Conservation (phyloP, 1,284 basidiomycete genomes). For the Leccinum angustisporum region DNA sequence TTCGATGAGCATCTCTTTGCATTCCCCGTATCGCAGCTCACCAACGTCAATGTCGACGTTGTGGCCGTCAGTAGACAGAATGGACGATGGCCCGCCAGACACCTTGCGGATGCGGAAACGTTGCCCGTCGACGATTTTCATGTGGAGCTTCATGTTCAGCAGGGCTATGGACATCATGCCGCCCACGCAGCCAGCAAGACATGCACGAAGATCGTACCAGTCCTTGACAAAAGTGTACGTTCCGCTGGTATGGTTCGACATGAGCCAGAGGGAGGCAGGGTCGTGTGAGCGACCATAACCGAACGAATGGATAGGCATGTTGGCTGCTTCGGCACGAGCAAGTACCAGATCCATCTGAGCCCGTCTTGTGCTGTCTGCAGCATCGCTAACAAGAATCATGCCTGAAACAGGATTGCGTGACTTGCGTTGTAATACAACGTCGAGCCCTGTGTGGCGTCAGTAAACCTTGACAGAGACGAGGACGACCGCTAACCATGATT, state of each 20-base stretch:
- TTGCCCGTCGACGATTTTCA: conserved; percentile 81
- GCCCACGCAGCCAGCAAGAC: conserved; percentile 88
- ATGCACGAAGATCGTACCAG: conserved; percentile 90
- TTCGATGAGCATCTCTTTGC: conserved; percentile 92
- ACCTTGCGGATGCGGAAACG: conserved; percentile 91
- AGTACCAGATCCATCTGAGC: conserved; percentile 99
- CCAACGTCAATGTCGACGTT: conserved; percentile 95
- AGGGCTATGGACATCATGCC: conserved; percentile 93
- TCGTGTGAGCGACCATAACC: conserved; percentile 97
- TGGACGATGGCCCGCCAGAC: conserved; percentile 78
- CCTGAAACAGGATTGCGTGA: conserved; percentile 86
- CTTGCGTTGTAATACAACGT: conserved; percentile 92
- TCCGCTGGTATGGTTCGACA: conserved; percentile 95
- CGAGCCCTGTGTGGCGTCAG: conserved; percentile 58
- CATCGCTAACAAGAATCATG: conserved; percentile 91
- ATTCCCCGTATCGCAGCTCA: conserved; percentile 88
- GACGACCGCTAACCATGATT: conserved; percentile 69
- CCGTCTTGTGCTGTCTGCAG: conserved; percentile 85
- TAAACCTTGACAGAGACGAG: neutral
- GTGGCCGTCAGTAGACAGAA: conserved; percentile 85
- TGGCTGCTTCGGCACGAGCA: conserved; percentile 93
- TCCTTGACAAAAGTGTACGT: conserved; percentile 98
- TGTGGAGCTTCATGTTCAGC: conserved; percentile 87
- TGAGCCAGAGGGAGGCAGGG: conserved; percentile 96
- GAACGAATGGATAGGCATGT: conserved; percentile 94